Evolutionary conservation across 2,329 filamentous ascomycete genomes (phyloP), one percentile per base, ranked within the genome.

Genomic region (Diaporthe sp.): DNA sequence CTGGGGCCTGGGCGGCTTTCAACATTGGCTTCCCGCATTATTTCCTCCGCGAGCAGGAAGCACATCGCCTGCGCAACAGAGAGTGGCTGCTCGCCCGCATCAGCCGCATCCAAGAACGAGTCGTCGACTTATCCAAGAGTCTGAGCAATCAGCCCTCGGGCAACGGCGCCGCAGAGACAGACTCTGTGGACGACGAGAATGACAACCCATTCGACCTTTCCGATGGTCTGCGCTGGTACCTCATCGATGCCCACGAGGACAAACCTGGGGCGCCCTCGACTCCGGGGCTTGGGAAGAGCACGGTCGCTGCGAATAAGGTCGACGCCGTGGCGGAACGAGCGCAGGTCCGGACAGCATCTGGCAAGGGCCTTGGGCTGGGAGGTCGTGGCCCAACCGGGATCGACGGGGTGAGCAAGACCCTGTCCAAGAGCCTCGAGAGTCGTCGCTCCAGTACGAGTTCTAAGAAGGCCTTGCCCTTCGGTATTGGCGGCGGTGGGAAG

Each of bases 21-120:
- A 99, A 99, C 80, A 94, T 99, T 44, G 96, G 96, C 1, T 98
- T 96, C 76, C 97, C 97, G 12, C 97, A 99, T 83, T 98, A 97
- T 86, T 99, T 99, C 86, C 89, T 99, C 3, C 94, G 95, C 49
- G 97, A 99, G 84, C 94, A 97, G 82, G 96, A 98, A 80, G 90
- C 90, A 1, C 97, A 99, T 84, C 93, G 95, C 76, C 87, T 99
- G 8, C 92, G 93, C 42, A 93, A 92, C 65, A 91, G 96, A 49
- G 97, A 99, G 82, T 99, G 97, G 95, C 91, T 99, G n/a, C 93
- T 99, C 10, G 97, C 97, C 12, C 93, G 97, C 22, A 98, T 99
- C 75, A 92, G 92, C 17, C 95, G 95, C 78, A 92, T 98, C 31
- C 95, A 98, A 85, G 95, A 98, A 83, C 94, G 95, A 4, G 93